phyloP scores from a whole-genome alignment of 2,329 filamentous ascomycete species.

The Cladophialophora bantiana region DNA sequence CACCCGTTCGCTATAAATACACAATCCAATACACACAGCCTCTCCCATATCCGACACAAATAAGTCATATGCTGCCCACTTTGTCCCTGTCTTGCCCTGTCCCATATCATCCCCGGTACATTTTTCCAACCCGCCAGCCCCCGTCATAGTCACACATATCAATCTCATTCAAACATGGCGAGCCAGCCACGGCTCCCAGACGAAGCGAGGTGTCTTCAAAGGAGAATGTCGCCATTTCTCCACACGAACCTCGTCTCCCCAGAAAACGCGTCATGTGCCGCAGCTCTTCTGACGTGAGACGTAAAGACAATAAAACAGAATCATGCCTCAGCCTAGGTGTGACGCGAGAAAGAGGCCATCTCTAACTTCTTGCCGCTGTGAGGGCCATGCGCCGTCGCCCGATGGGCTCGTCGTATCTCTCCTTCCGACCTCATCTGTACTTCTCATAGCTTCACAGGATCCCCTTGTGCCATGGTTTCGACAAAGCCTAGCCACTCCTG shows the following conservation, averaged over 20 bases:
- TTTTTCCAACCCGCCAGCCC: not conserved
- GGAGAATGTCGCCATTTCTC: not conserved
- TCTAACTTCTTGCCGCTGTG: too few relatives aligned
- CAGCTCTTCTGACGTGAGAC: constrained; percentile 5
- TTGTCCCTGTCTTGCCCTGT: not conserved
- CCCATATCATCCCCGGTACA: not conserved
- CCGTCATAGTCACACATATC: not conserved
- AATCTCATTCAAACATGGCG: not conserved
- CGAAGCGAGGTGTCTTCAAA: not conserved
- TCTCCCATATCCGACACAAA: not conserved
- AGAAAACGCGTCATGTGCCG: not conserved
- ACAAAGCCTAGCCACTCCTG: constrained; percentile 33
- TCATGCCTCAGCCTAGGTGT: not conserved
- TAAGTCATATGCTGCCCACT: not conserved
- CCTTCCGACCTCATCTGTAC: not conserved
- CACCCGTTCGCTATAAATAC: not conserved
- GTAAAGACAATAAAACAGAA: not conserved
- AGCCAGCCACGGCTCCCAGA: not conserved
- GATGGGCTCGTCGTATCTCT: too few relatives aligned
- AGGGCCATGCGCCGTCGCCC: too few relatives aligned
- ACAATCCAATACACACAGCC: not conserved
- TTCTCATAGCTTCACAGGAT: constrained; percentile 23
- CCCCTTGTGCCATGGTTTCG: constrained; percentile 22
- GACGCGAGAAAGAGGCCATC: too few relatives aligned
- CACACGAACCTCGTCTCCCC: not conserved